These are phyloP conservation scores for Medicago ruthenica DNA, from an alignment of 306 rosid species.

Conservation along the genomic window DNA sequence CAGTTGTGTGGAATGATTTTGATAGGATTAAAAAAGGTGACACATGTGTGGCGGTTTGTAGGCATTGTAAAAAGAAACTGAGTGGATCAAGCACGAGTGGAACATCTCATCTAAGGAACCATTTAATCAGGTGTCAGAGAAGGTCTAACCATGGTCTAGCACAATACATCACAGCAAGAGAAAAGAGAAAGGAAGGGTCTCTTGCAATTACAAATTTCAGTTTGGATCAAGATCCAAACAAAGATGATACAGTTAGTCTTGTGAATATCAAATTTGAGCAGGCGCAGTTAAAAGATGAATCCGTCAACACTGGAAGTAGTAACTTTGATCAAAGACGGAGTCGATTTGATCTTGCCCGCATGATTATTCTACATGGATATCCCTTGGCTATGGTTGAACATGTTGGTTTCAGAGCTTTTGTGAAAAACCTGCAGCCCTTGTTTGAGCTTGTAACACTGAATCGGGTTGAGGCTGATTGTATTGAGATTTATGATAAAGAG, in stretches of 20 bases:
- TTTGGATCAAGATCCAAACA: conserved; percentile 74
- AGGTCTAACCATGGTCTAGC: conserved; percentile 72
- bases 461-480: conserved; percentile 89
- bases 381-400: conserved; percentile 95
- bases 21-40: conserved; percentile 96
- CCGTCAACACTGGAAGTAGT: conserved; percentile 52
- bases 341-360: conserved; percentile 93
- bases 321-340: conserved; percentile 93
- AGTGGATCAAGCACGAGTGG: conserved; percentile 99
- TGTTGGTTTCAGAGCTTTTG: conserved; percentile 89
- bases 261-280: conserved; percentile 93
- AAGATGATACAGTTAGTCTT: conserved; percentile 75
- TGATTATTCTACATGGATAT: conserved; percentile 96
- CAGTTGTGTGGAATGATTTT: conserved; percentile 98
- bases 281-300: conserved; percentile 76
- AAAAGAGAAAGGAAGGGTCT: conserved; percentile 83
- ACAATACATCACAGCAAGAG: conserved; percentile 71
- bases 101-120: conserved; percentile 98
- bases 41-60: conserved; percentile 86
- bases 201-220: conserved; percentile 69
- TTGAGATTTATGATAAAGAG: conserved; percentile 88
- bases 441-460: conserved; percentile 81
- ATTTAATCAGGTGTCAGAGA: conserved; percentile 93
- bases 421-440: conserved; percentile 92
- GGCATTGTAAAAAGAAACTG: conserved; percentile 96